Base-by-base conservation (phyloP, 1,139 yeast genomes). In the Debaryomyces psychrophilus region DNA sequence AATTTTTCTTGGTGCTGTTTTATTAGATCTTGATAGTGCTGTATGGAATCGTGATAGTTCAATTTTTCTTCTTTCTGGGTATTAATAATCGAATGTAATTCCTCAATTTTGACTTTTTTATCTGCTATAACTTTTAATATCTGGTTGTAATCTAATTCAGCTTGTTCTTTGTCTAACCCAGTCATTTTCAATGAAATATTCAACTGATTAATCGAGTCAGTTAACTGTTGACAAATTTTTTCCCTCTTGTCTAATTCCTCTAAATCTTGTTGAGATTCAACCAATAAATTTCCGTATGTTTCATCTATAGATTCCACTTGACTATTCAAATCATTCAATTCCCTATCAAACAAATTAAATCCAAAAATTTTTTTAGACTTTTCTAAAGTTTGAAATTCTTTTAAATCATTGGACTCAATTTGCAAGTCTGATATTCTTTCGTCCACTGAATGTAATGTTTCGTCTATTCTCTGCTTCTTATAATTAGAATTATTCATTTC, bases 331-430 rank as follows among this genome's bases (percentile, higher is more conserved):
- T 80, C 84, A 44, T 71, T 74, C 49, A 87, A 67, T 63, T 92
- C 97, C 43, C 95, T 77, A 59, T 88, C 95, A 55, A 83, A 83
- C 14, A 90, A 69, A 37, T 87, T 84, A 63, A 82, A 92, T 55
- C 90, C 96, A 28, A 81, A 73, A 27, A 86, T 78, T 58, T 90
- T 87, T 54, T 87, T 82, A 47, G 77, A 77, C 50, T 80, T 82
- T 56, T 88, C 95, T 43, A 85, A 71, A 31, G 69, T 69, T 59
- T 88, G 96, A 60, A 74, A 90, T 46, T 80, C 77, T 53, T 81
- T 82, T 53, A 92, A 73, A 57, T 90, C 96, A 42, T 80, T 77
- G 47, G 87, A 86, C 63, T 93, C 99, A 46, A 85, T 77, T 59
- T 87, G 90, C 54, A 93, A 77, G 61, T 90, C 97, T 2, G 79